A percentile compares a stretch with the other conserved stretches of the same genome.
Conservation (phyloP, 1,284 basidiomycete genomes). For the Rugosomyces carneus region DNA sequence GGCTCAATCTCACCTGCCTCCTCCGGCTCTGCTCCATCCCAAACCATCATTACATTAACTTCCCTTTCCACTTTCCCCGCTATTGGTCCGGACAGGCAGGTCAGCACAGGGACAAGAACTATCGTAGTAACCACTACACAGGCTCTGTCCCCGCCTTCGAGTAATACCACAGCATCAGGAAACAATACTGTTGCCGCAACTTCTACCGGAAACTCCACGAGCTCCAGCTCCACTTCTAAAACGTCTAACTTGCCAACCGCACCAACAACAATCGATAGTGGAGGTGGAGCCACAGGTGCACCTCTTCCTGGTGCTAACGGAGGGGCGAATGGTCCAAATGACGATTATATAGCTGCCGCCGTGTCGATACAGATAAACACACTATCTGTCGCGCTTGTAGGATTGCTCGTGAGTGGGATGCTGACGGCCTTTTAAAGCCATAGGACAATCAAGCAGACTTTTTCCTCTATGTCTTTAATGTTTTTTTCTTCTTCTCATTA, state of each 20-base stretch:
- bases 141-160: slow-evolving; percentile 15
- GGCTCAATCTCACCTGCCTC: slow-evolving; percentile 16
- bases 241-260: slow-evolving; percentile 49
- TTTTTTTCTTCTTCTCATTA: no score
- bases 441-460: not conserved
- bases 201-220: slow-evolving; percentile 17
- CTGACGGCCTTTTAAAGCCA: slow-evolving; percentile 38
- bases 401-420: slow-evolving; percentile 39
- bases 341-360: slow-evolving; percentile 57
- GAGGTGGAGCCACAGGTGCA: slow-evolving; percentile 38
- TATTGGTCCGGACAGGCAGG: slow-evolving; percentile 30
- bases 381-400: slow-evolving; percentile 33
- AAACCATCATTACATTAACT: slow-evolving; percentile 32
- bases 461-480: no score
- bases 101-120: slow-evolving; percentile 33
- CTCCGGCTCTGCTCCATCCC: slow-evolving; percentile 19
- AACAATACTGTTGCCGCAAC: slow-evolving; percentile 17
- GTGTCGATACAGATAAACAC: slow-evolving; percentile 36
- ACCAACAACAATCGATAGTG: slow-evolving; percentile 44
- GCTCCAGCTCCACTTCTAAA: slow-evolving; percentile 19
- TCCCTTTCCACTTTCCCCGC: slow-evolving; percentile 28
- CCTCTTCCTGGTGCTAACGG: slow-evolving; percentile 42
- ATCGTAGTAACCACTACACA: slow-evolving; percentile 38
- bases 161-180: slow-evolving; percentile 18
- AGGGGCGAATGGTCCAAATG: slow-evolving; percentile 56